phyloP scores from a whole-genome alignment of 192 early-diverging fungal species.

The Coemansia brasiliensis region DNA sequence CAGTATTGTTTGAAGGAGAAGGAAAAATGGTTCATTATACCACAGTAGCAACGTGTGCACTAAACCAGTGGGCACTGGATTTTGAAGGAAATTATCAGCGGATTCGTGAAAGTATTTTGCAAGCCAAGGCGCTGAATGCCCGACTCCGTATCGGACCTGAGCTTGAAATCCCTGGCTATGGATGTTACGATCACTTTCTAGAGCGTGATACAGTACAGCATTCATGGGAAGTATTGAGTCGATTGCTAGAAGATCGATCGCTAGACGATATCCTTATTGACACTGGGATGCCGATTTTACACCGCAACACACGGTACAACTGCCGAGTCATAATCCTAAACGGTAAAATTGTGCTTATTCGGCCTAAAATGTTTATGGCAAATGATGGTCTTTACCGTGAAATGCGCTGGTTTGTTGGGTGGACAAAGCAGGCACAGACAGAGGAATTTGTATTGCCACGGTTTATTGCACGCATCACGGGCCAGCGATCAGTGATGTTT shows the following conservation, averaged over 20 bases:
- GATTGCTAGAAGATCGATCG: conserved; percentile 66
- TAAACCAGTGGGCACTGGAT: conserved; percentile 95
- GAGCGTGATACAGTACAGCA: conserved; percentile 94
- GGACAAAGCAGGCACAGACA: conserved; percentile 62
- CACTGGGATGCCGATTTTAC: conserved; percentile 95
- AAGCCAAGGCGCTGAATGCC: conserved; percentile 80
- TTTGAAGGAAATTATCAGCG: conserved; percentile 91
- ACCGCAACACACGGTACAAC: conserved; percentile 93
- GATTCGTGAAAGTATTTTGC: conserved; percentile 79
- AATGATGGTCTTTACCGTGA: conserved; percentile 99
- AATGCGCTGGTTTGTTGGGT: conserved; percentile 89
- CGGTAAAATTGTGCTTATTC: conserved; percentile 83
- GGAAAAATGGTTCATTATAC: conserved; percentile 53
- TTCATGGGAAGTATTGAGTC: conserved; percentile 88
- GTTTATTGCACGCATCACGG: conserved; percentile 76
- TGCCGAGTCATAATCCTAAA: conserved; percentile 88
- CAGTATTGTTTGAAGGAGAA: too few relatives aligned
- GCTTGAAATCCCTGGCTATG: conserved; percentile 96
- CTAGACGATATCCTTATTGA: conserved; percentile 83
- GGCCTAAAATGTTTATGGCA: conserved; percentile 95
- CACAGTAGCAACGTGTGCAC: conserved; percentile 78
- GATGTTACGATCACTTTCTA: conserved; percentile 97
- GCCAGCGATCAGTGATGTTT: conserved; percentile 77
- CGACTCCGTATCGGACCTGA: conserved; percentile 89
- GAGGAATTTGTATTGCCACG: conserved; percentile 84